Base-by-base conservation (phyloP, 331 rosid genomes). In the Malus hybrid region DNA sequence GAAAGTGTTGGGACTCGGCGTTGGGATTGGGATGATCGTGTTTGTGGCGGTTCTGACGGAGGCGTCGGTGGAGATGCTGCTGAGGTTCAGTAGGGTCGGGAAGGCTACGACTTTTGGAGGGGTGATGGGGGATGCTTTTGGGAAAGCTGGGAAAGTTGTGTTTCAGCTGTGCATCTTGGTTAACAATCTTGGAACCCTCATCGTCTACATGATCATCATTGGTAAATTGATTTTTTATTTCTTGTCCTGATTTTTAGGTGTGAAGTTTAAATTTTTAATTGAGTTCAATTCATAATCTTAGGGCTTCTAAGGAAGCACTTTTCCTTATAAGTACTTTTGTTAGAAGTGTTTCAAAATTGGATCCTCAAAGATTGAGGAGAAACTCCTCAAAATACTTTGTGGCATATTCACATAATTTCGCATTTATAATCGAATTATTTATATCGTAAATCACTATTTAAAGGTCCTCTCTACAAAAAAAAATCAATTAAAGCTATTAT, bases 171-270 rank as follows among this genome's bases (percentile, higher is more conserved):
- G 86, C 20, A 81, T 88, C 63, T 81, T 90, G 66, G 28, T 90
- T 11, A 86, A 88, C 78, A 90, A 90, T 60, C 76, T 86, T 78
- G 96, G 96, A 31, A 90, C 86, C 1, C 92, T 90, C 70, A 83
- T 86, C 61, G 88, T 86, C 72, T 90, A 90, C 86, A 77, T 76
- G 85, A 90, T 90, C 64, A 90, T 90, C 34, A 83, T 88, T 42
- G 96, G 93, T 89, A 78, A 73, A 20, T 11, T 13, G 13, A 39
- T 1, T 22, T 18, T 67, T 29, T 68, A 11, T 2, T 55, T 10
- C n/a, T 50, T 14, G 46, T 64, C 14, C 14, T 33, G 31, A 34
- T 27, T 36, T 50, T 79, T 65, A 6, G 39, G 27, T 32, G 28
- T 48, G 54, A 64, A 65, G 14, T 74, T 12, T 64, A 16, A 46